Percentiles rank a stretch among this genome's conserved stretches.
phyloP scores from a whole-genome alignment of 306 rosid species.

The Lathyrus aphaca region DNA sequence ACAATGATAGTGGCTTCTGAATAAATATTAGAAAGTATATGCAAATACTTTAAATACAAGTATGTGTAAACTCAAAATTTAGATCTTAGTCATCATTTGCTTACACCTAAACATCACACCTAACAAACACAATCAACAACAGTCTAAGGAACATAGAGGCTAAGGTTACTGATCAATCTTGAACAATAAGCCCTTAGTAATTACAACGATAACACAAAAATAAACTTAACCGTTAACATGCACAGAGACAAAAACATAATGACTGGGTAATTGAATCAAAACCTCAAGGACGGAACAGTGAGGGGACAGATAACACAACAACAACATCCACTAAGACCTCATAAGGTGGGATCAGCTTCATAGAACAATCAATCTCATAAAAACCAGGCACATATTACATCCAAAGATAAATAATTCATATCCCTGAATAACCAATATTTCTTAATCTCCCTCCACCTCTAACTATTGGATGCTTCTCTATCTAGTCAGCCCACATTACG shows the following conservation, averaged over 20 bases:
- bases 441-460: background rate
- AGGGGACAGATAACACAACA: background rate
- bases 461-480: background rate
- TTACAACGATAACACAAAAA: background rate
- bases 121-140: background rate
- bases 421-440: background rate
- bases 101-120: too few relatives aligned
- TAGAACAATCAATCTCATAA: conserved; percentile 2
- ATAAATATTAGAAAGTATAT: too few relatives aligned
- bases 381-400: background rate
- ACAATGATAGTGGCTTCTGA: too few relatives aligned
- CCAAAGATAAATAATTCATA: background rate
- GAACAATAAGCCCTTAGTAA: background rate
- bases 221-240: too few relatives aligned
- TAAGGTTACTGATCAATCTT: too few relatives aligned
- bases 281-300: background rate
- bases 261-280: background rate
- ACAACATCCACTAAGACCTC: background rate
- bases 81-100: too few relatives aligned
- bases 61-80: too few relatives aligned
- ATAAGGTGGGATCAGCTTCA: background rate
- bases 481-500: background rate
- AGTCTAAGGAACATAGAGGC: background rate
- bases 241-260: too few relatives aligned
- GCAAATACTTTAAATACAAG: too few relatives aligned